Base-by-base conservation (phyloP, 768 basidiomycete genomes). In the Chalciporus piperatus region DNA sequence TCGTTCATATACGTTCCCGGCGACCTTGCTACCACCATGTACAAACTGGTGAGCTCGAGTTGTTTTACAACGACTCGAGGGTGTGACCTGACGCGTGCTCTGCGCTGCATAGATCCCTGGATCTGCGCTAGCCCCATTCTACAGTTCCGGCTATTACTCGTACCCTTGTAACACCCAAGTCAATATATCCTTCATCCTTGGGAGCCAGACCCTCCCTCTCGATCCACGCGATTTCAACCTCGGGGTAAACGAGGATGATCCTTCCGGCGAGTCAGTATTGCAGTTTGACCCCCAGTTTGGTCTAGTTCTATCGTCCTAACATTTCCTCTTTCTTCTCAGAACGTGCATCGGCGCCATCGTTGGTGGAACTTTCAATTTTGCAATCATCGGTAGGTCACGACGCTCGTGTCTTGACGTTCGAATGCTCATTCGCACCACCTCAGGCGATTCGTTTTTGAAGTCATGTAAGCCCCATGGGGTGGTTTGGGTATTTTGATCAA, bases 401-500 rank as follows among this genome's bases (percentile, higher is more conserved):
- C 19, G 22, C 2, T 13, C 5, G 10, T 19, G 13, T 28, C 9
- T n/a, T 14, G 20, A 8, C 23, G 9, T 17, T 12, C 32, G 17
- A 6, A 16, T 6, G 16, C 52, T 54, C 39, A 54, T 14, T 6
- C 9, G 20, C 20, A 30, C 9, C 19, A 44, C 16, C 20, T 4
- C 12, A 78, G 78, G 82, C 1, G 83, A 78, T 62, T 78, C 76
- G 57, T 85, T 87, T 59, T 61, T 86, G 41, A 87, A 87, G 69
- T 83, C 80, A 10, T 87, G 85, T 82, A 53, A 62, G 81, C 38
- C 7, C 23, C 38, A 19, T 23, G 7, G n/a, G 33, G 19, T 38
- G 17, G 3, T 40, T 1, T 16, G 28, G 6, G 13, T 37, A 12
- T 43, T 22, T 53, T 59, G 50, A 56, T 6, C 39, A 19, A 9